Evolutionary conservation across 495 filamentous ascomycete species (phyloP), one percentile per base, ranked within the genome.

Genomic region (Annulohypoxylon maeteangense): DNA sequence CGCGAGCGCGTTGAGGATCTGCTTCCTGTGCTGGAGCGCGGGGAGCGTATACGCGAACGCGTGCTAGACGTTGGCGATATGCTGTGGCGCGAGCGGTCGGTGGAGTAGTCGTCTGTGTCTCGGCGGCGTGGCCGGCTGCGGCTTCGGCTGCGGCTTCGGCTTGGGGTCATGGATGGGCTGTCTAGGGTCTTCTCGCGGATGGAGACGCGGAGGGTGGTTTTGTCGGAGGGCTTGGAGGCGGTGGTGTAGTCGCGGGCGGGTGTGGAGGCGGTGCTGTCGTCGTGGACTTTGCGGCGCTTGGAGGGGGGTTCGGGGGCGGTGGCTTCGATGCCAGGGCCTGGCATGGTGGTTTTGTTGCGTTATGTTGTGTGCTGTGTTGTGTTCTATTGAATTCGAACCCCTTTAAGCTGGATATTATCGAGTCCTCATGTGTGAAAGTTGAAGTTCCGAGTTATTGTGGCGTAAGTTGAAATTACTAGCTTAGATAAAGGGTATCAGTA

Each of bases 231-330:
- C 47, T 75, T 57, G 8, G 73, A 70, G 18, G 79, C 77, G 38
- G 77, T 79, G 25, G 72, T 67, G 58, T 78, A 79, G 29, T 67
- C 74, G 12, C 29, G 38, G n/a, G 32, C 40, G 12, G 81, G 77
- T 10, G 78, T 81, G 23, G 77, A 74, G 45, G 77, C 75, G 62
- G 75, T 61, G 70, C 76, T 81, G 68, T 81, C 81, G 44, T 81
- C 81, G 69, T 84, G 79, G 20, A 89, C 79, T 67, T 87, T 85
- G 50, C 89, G 87, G 34, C 87, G 83, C 73, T 88, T 89, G 16
- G 85, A 78, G 5, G 85, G 84, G 12, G 83, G 82, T 20, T 75
- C 78, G 6, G 74, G 45, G 22, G 56, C 76, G 7, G 51, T 57
- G 29, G 68, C 53, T 54, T 80, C 76, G 54, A 78, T 63, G 16